These are phyloP conservation scores for Centrapalus pauciflorus DNA, from an alignment of 129 eudicot species.

Conservation along the genomic window DNA sequence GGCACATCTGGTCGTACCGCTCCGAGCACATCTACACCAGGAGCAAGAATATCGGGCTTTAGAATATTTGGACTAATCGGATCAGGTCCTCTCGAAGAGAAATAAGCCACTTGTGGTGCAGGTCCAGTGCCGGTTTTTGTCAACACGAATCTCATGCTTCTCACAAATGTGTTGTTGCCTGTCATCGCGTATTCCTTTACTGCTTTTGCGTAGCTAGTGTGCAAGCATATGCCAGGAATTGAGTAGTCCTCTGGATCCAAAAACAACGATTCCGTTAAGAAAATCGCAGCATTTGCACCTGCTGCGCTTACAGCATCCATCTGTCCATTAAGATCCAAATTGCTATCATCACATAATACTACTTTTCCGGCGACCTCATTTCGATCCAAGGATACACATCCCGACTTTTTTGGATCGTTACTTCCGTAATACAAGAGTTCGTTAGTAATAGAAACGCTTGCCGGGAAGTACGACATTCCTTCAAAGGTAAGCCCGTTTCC, in stretches of 20 bases:
- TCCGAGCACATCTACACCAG: constrained; percentile 45
- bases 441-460: constrained; percentile 13
- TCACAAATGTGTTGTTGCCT: constrained; percentile 16
- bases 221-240: constrained; percentile 12
- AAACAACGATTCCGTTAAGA: constrained; percentile 16
- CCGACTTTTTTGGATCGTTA: constrained; percentile 3
- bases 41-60: constrained; percentile 60
- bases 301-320: background rate
- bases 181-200: constrained; percentile 29
- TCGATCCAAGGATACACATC: background rate
- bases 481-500: constrained; percentile 24
- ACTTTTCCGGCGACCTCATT: constrained; percentile 22
- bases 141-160: constrained; percentile 29
- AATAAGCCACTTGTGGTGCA: constrained; percentile 36
- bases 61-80: constrained; percentile 29
- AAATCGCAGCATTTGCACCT: constrained; percentile 29
- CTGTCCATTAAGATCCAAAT: background rate
- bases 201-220: background rate
- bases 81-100: constrained; percentile 50
- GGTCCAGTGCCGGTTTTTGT: constrained; percentile 37
- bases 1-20: constrained; percentile 31
- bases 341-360: constrained; percentile 25
- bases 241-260: constrained; percentile 9
- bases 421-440: constrained; percentile 10
- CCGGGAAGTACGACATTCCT: constrained; percentile 32